These are phyloP conservation scores for Emmonsiellopsis sp. DNA, from an alignment of 2,329 filamentous ascomycete genomes.

Conservation along the genomic window DNA sequence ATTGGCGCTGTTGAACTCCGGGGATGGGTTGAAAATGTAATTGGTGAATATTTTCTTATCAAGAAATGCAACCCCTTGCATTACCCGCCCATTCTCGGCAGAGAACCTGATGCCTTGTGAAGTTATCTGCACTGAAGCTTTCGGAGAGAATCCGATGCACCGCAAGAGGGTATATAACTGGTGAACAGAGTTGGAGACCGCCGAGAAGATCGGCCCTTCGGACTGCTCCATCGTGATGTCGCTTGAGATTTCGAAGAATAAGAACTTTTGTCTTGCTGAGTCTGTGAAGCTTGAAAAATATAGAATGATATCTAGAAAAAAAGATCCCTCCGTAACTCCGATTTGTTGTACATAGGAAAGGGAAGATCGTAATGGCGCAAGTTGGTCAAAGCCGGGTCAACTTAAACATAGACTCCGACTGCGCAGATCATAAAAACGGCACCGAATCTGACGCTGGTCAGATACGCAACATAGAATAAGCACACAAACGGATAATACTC, in stretches of 20 bases:
- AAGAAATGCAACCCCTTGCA: conserved; percentile 84
- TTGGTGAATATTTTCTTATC: conserved; percentile 83
- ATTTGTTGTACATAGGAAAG: conserved; percentile 27
- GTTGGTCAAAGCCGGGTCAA: conserved; percentile 1
- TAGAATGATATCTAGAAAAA: conserved; percentile 24
- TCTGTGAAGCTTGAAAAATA: conserved; percentile 2
- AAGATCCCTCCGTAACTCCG: conserved; percentile 21
- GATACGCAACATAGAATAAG: conserved; percentile 7
- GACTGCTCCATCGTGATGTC: conserved; percentile 7
- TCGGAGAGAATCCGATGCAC: conserved; percentile 53
- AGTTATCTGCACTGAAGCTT: conserved; percentile 64
- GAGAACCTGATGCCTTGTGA: conserved; percentile 79
- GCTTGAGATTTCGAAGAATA: background rate
- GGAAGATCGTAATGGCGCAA: background rate
- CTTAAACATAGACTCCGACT: conserved; percentile 92
- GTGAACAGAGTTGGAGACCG: conserved; percentile 53
- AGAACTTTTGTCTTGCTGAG: background rate
- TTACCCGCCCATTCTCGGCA: conserved; percentile 77
- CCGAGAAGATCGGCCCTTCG: conserved; percentile 41
- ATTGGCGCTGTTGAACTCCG: conserved; percentile 14
- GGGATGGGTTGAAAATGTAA: conserved; percentile 57
- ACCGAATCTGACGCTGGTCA: conserved; percentile 57
- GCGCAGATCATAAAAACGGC: conserved; percentile 98
- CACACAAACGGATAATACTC: conserved; percentile 33
- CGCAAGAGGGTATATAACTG: conserved; percentile 52